Conservation (phyloP, 495 filamentous ascomycete species). For the Penicillium manginii region DNA sequence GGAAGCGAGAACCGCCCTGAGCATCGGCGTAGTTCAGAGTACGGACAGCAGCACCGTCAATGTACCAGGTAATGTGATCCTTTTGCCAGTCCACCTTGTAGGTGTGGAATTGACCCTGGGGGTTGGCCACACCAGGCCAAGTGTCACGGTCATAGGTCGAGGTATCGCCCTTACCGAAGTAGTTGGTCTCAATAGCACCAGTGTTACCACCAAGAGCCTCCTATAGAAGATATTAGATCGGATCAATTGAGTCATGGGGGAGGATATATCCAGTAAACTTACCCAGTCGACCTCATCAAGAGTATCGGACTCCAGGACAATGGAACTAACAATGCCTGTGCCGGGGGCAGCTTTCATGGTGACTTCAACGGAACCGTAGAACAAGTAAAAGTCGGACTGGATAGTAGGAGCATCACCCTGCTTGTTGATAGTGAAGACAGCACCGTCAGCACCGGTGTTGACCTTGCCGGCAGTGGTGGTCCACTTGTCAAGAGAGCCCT, state of each 20-base stretch:
- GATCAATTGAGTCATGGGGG: background rate
- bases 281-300: constrained; percentile 98
- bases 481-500: constrained; percentile 48
- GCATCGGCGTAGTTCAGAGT: constrained; percentile 62
- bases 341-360: constrained; percentile 74
- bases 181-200: constrained; percentile 81
- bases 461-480: constrained; percentile 62
- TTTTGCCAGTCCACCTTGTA: constrained; percentile 87
- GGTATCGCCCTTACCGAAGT: constrained; percentile 91
- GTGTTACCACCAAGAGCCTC: constrained; percentile 63
- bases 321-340: constrained; percentile 74
- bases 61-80: constrained; percentile 72
- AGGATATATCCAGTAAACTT: constrained; percentile 5
- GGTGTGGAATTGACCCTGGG: constrained; percentile 73
- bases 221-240: constrained; percentile 23
- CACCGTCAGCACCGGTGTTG: constrained; percentile 54
- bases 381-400: constrained; percentile 73
- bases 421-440: constrained; percentile 72
- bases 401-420: constrained; percentile 76
- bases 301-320: constrained; percentile 85
- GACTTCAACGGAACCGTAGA: constrained; percentile 75
- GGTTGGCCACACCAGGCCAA: constrained; percentile 58
- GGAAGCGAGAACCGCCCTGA: constrained; percentile 73
- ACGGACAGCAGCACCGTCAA: constrained; percentile 74
- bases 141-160: constrained; percentile 74